These are phyloP conservation scores for Zizania palustris DNA, from an alignment of 202 grass and related monocot species.

Conservation along the genomic window DNA sequence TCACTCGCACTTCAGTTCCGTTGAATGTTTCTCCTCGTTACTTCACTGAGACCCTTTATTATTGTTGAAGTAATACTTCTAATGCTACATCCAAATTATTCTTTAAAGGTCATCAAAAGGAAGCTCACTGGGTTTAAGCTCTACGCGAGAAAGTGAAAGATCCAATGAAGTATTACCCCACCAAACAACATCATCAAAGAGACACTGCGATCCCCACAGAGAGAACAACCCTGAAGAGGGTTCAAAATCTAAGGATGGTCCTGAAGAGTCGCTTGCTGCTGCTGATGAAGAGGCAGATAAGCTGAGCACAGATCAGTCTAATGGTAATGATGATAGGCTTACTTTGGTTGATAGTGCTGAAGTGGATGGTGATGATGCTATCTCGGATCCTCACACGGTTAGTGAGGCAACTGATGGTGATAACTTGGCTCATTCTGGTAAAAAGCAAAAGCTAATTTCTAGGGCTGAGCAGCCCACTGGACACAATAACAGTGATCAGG, in stretches of 20 bases:
- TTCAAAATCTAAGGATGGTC: slow-evolving; percentile 60
- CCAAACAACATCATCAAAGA: slow-evolving; percentile 44
- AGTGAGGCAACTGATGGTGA: slow-evolving; percentile 55
- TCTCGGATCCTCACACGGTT: slow-evolving; percentile 55
- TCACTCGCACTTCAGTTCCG: slow-evolving; percentile 16
- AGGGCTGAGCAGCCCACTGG: slow-evolving; percentile 52
- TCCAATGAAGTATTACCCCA: slow-evolving; percentile 53
- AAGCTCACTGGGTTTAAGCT: slow-evolving; percentile 44
- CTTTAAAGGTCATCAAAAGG: slow-evolving; percentile 56
- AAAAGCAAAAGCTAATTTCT: slow-evolving; percentile 60
- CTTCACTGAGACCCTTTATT: slow-evolving; percentile 20
- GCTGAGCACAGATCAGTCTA: slow-evolving; percentile 56
- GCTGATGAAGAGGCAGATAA: slow-evolving; percentile 57
- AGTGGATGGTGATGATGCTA: slow-evolving; percentile 67
- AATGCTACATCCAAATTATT: slow-evolving; percentile 29
- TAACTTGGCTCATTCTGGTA: slow-evolving; percentile 55
- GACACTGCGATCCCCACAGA: slow-evolving; percentile 44
- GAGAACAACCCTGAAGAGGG: slow-evolving; percentile 60
- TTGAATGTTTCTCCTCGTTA: slow-evolving; percentile 19
- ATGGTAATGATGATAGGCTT: slow-evolving; percentile 54
- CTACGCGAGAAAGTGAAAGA: slow-evolving; percentile 46
- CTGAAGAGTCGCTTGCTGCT: slow-evolving; percentile 53
- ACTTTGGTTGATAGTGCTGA: slow-evolving; percentile 71
- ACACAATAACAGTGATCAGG: slow-evolving; percentile 53
- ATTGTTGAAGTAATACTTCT: slow-evolving; percentile 35